phyloP scores from a whole-genome alignment of 225 moss, liverwort and hornwort species.

The Asterella californica region DNA sequence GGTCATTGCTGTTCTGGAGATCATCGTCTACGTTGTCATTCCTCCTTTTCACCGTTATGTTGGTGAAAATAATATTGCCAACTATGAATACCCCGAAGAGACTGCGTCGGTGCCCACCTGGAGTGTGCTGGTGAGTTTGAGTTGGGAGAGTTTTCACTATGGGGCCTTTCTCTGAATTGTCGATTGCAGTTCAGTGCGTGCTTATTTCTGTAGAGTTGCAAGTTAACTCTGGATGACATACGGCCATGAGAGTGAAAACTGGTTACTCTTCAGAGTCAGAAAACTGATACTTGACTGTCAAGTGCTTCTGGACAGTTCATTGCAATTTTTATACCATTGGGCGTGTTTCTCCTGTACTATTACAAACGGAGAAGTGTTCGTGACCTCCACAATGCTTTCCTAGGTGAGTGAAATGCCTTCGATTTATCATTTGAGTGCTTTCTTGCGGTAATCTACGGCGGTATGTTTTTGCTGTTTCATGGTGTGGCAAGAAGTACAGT shows the following conservation, averaged over 20 bases:
- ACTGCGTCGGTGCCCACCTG: slow-evolving; percentile 43
- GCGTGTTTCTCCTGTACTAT: slow-evolving; percentile 29
- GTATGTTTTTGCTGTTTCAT: not conserved
- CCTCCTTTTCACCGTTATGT: slow-evolving; percentile 50
- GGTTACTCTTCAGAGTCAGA: not conserved
- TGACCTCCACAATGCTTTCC: slow-evolving; percentile 53
- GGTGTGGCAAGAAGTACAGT: not conserved
- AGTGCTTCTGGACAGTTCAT: slow-evolving; percentile 38
- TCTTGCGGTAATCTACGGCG: not conserved
- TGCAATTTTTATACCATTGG: slow-evolving; percentile 39
- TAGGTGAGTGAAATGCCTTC: slow-evolving; percentile 30
- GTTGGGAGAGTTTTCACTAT: too few relatives aligned
- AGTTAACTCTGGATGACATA: too few relatives aligned
- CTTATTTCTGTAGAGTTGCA: too few relatives aligned
- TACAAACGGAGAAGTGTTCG: slow-evolving; percentile 37
- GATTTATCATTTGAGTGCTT: not conserved
- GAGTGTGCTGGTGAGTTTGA: slow-evolving; percentile 45
- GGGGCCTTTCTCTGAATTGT: too few relatives aligned
- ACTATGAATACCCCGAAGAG: slow-evolving; percentile 34
- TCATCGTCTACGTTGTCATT: slow-evolving; percentile 48
- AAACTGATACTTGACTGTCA: not conserved
- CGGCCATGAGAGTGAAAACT: too few relatives aligned
- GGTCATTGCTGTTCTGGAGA: slow-evolving; percentile 42
- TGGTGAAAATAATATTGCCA: slow-evolving; percentile 26
- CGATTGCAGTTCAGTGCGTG: too few relatives aligned